Evolutionary conservation across 129 eudicot genomes (phyloP).

Genomic region (Pseudognaphalium luteoalbum): DNA sequence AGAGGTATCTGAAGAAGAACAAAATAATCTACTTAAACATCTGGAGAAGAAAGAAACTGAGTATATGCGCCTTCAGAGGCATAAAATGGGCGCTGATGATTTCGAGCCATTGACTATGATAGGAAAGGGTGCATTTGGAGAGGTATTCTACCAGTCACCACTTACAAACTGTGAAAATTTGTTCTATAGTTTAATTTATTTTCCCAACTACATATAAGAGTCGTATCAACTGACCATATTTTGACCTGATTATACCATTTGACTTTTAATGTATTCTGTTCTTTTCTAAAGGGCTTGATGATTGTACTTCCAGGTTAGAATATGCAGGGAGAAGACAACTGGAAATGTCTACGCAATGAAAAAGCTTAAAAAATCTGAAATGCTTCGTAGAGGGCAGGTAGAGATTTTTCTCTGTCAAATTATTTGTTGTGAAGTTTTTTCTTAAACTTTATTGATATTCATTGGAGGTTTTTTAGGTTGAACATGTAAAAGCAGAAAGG

Average conservation of each 20-base stretch:
- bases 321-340: slow-evolving; percentile 89
- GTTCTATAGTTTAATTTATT: neutral
- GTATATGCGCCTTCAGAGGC: slow-evolving; percentile 97
- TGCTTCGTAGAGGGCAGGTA: slow-evolving; percentile 99
- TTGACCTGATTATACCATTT: slow-evolving; percentile 20
- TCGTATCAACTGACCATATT: slow-evolving; percentile 15
- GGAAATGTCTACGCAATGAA: slow-evolving; percentile 96
- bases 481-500: slow-evolving; percentile 97
- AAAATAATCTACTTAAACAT: slow-evolving; percentile 68
- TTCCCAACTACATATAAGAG: neutral
- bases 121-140: slow-evolving; percentile 98
- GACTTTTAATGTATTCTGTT: neutral
- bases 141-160: slow-evolving; percentile 47
- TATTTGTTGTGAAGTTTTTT: neutral
- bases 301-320: slow-evolving; percentile 60
- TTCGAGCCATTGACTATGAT: slow-evolving; percentile 94
- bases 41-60: slow-evolving; percentile 93
- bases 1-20: slow-evolving; percentile 89
- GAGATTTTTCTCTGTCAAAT: slow-evolving; percentile 7
- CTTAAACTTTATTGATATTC: slow-evolving; percentile 9
- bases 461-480: slow-evolving; percentile 53
- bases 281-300: neutral
- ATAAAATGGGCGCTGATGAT: slow-evolving; percentile 96
- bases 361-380: slow-evolving; percentile 93
- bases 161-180: neutral